Conservation (phyloP, 1,139 yeast genomes). For the Nakaseomyces sp. region DNA sequence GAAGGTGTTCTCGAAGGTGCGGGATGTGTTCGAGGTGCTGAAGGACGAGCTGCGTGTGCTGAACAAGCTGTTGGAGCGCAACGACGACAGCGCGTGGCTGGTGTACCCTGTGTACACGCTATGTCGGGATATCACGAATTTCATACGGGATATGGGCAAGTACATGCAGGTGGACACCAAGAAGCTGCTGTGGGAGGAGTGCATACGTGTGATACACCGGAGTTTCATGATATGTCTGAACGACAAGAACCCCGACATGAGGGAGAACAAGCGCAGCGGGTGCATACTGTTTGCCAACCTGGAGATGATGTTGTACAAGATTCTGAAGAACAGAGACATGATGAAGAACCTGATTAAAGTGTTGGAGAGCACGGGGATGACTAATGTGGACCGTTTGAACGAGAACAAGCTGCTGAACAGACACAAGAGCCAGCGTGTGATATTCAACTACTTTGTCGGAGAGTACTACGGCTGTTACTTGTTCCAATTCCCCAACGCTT, state of each 20-base stretch:
- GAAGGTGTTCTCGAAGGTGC: conserved; percentile 4
- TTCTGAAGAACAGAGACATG: conserved; percentile 59
- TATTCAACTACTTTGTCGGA: conserved; percentile 26
- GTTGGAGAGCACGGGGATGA: conserved; percentile 32
- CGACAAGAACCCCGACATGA: conserved; percentile 54
- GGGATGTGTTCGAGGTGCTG: conserved; percentile 7
- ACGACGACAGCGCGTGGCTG: conserved; percentile 53
- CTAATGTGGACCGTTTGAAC: conserved; percentile 38
- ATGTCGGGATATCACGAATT: not conserved
- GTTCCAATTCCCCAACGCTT: conserved; percentile 18
- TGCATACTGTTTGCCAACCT: conserved; percentile 68
- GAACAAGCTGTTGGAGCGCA: conserved; percentile 52
- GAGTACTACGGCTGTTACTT: conserved; percentile 27
- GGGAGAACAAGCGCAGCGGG: conserved; percentile 49
- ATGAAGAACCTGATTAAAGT: conserved; percentile 77
- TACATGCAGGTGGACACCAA: conserved; percentile 15
- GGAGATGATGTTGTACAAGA: conserved; percentile 64
- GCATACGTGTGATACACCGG: conserved; percentile 58
- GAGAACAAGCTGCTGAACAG: conserved; percentile 27
- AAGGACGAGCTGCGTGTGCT: conserved; percentile 33
- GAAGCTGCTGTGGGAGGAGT: conserved; percentile 36
- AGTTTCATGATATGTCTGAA: conserved; percentile 72
- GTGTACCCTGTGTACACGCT: conserved; percentile 30
- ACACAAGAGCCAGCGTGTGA: conserved; percentile 15
- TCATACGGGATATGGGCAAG: conserved; percentile 6